These are phyloP conservation scores for Nicotiana noctiflora DNA, from an alignment of 257 asterid genomes.

Conservation along the genomic window DNA sequence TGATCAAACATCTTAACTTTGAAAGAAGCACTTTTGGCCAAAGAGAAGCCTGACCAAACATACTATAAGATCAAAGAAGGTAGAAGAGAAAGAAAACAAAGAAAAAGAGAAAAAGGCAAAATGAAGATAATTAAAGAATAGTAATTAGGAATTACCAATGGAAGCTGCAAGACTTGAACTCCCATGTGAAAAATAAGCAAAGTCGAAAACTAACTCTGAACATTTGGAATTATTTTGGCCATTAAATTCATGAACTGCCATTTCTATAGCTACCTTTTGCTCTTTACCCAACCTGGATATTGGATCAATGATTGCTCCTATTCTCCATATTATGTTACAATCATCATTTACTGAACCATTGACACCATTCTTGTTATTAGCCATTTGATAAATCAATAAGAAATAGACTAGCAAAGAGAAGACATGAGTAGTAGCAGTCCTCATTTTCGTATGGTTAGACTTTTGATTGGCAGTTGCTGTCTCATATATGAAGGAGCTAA, in stretches of 20 bases:
- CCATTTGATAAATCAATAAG: not conserved
- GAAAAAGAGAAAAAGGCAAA: no score
- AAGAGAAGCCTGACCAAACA: no score
- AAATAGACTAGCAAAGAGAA: not conserved
- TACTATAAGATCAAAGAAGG: no score
- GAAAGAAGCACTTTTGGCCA: no score
- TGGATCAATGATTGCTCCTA: constrained; percentile 40
- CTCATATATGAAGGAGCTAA: not conserved
- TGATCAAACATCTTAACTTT: no score
- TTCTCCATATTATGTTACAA: not conserved
- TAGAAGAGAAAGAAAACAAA: not conserved
- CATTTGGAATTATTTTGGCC: constrained; percentile 6
- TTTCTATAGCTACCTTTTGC: constrained; percentile 41
- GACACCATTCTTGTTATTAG: not conserved
- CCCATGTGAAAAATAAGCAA: constrained; percentile 23
- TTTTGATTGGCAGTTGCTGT: not conserved
- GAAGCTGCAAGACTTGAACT: constrained; percentile 31
- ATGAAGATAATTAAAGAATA: not conserved
- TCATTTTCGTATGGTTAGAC: not conserved
- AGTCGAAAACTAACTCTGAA: constrained; percentile 23
- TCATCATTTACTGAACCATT: not conserved
- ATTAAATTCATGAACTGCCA: constrained; percentile 35
- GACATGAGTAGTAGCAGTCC: not conserved
- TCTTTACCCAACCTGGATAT: constrained; percentile 41
- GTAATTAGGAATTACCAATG: constrained; percentile 20